phyloP scores from a whole-genome alignment of 495 filamentous ascomycete species.

The Elaphomyces granulatus region DNA sequence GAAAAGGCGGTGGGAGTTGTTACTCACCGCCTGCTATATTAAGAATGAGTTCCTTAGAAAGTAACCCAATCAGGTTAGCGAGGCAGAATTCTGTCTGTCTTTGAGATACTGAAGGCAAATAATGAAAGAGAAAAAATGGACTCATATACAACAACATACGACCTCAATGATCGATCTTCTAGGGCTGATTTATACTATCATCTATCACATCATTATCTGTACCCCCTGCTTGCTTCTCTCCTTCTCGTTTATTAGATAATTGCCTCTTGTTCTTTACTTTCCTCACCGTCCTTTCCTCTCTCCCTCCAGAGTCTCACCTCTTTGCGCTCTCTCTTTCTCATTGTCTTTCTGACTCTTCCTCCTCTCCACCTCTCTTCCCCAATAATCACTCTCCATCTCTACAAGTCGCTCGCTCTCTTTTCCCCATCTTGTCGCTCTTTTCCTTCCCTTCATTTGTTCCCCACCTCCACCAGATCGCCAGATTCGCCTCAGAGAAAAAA shows the following conservation, averaged over 20 bases:
- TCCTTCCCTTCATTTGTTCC: slow-evolving; percentile 1
- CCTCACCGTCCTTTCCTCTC: slow-evolving; percentile 2
- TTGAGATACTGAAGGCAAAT: no score
- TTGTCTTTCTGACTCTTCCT: slow-evolving; percentile 1
- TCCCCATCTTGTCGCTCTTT: slow-evolving; percentile 3
- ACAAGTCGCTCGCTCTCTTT: slow-evolving; percentile 3
- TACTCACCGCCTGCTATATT: no score
- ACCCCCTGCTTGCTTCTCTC: background rate
- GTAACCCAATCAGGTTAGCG: no score
- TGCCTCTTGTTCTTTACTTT: background rate
- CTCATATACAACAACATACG: no score
- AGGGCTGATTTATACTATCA: no score
- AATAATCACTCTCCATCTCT: slow-evolving; percentile 4
- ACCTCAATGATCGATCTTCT: no score
- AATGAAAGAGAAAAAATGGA: no score
- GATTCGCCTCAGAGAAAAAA: no score
- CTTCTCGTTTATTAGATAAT: background rate
- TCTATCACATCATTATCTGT: slow-evolving; percentile 1
- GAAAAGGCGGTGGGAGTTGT: no score
- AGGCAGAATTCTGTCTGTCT: no score
- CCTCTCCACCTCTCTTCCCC: background rate
- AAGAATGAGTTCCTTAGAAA: no score
- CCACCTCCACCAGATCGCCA: slow-evolving; percentile 6
- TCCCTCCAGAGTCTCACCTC: no score
- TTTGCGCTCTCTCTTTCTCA: background rate